phyloP scores from a whole-genome alignment of 306 rosid genomes.

The Fagus sylvatica region DNA sequence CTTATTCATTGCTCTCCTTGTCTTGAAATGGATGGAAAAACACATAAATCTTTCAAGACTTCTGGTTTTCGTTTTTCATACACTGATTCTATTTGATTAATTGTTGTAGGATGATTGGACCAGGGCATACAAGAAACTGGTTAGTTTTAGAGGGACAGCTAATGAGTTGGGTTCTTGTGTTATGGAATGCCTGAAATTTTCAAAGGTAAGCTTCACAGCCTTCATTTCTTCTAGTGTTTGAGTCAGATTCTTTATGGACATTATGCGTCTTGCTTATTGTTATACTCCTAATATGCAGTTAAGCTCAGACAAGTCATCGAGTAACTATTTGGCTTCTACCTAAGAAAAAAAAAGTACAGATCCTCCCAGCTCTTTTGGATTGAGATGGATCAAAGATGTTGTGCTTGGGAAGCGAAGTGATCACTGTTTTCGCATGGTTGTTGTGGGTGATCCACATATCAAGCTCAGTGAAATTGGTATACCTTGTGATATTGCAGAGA shows the following conservation, averaged over 20 bases:
- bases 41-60: background rate
- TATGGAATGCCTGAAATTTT: constrained; percentile 74
- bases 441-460: constrained; percentile 90
- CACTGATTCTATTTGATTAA: constrained; percentile 33
- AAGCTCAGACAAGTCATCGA: constrained; percentile 57
- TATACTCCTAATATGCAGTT: constrained; percentile 59
- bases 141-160: constrained; percentile 76
- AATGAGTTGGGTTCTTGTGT: constrained; percentile 73
- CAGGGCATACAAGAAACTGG: constrained; percentile 63
- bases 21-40: constrained; percentile 15
- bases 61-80: constrained; percentile 27
- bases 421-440: constrained; percentile 75
- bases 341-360: constrained; percentile 56
- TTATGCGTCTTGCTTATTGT: constrained; percentile 35
- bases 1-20: constrained; percentile 14
- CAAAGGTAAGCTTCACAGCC: constrained; percentile 59
- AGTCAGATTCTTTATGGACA: constrained; percentile 2
- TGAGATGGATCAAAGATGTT: constrained; percentile 94
- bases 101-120: constrained; percentile 76
- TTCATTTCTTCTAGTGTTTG: constrained; percentile 11
- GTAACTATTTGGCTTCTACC: constrained; percentile 43
- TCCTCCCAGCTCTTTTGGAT: constrained; percentile 75
- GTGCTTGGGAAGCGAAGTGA: constrained; percentile 91
- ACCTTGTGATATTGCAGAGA: constrained; percentile 82
- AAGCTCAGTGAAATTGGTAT: constrained; percentile 78